Base-by-base conservation (phyloP, 225 moss, liverwort and hornwort species). In the Marchantia polymorpha region DNA sequence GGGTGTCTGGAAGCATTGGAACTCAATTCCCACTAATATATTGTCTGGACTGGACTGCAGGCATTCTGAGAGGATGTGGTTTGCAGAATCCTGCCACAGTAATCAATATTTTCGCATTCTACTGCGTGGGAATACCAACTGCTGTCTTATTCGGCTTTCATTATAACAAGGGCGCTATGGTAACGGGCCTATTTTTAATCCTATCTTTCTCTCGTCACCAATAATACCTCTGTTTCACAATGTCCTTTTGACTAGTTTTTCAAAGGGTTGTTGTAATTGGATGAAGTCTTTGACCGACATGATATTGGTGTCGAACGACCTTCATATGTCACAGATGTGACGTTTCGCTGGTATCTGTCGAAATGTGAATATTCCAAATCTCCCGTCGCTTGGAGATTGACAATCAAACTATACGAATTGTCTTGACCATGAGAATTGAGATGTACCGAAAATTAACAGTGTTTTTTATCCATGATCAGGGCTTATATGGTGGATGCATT, bases 41-140 rank as follows among this genome's bases (percentile, higher is more conserved):
- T 65, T 27, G 26, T 1, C 14, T 60, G 59, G 76, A 19, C 14
- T 60, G 59, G 76, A 60, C 29, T 78, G 49, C 67, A 78, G 78
- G 78, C 39, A 66, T 78, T 12, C 9, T 78, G 53, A 78, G 78
- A 63, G 78, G 78, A 27, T 78, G 78, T 52, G 78, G 78, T 11
- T 17, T 52, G 50, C 78, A 78, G 52, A 66, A 78, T 51, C 29
- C 63, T 52, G 78, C 61, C 23, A 68, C 66, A 4, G 51, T 65
- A 0, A 27, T 53, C 51, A 78, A 66, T 46, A n/a, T 78, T 5
- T 61, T 50, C 22, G 64, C 78, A 27, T 78, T 65, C 26, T 78
- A 78, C 52, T 50, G 50, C 64, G 48, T 78, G 4, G 78, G 78
- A 23, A 52, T 78, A 12, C 78, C 78, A 8, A 0, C 10, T 66